Percentiles rank a stretch among this genome's conserved stretches.
These are phyloP conservation scores for Candida yuanshanica DNA, from an alignment of 805 yeast genomes.

Conservation along the genomic window DNA sequence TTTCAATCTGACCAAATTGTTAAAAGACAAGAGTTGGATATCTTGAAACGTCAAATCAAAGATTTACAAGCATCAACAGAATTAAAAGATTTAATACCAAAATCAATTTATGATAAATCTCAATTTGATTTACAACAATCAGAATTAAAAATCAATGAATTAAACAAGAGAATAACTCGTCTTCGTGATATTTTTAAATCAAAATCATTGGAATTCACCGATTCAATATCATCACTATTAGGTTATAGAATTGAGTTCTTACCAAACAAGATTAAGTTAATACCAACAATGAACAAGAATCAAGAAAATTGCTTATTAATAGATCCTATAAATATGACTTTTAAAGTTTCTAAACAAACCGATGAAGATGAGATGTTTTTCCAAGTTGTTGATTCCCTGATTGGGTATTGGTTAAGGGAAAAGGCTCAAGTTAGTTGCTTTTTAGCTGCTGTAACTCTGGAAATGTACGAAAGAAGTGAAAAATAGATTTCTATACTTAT, in stretches of 20 bases:
- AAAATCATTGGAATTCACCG: constrained; percentile 67
- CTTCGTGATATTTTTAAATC: constrained; percentile 51
- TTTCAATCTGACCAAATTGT: constrained; percentile 54
- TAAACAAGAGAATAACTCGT: constrained; percentile 47
- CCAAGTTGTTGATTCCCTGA: constrained; percentile 42
- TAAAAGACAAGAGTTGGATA: constrained; percentile 44
- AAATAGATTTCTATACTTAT: no score
- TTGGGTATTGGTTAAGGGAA: constrained; percentile 62
- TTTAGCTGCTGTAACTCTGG: constrained; percentile 66
- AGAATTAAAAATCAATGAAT: constrained; percentile 41
- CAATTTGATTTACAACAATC: constrained; percentile 45
- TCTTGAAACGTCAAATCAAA: constrained; percentile 52
- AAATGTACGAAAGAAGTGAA: constrained; percentile 43
- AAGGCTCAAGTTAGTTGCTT: constrained; percentile 72
- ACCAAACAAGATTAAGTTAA: constrained; percentile 49
- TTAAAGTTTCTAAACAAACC: constrained; percentile 44
- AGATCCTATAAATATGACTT: constrained; percentile 48
- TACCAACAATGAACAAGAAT: constrained; percentile 38
- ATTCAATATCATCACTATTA: constrained; percentile 57
- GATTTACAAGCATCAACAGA: constrained; percentile 31
- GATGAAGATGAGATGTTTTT: constrained; percentile 23
- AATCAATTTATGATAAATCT: constrained; percentile 56
- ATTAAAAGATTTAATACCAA: constrained; percentile 41
- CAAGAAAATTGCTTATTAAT: constrained; percentile 45
- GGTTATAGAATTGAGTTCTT: constrained; percentile 72